phyloP scores from a whole-genome alignment of 2,329 filamentous ascomycete genomes.

The Conoideocrella luteorostrata region DNA sequence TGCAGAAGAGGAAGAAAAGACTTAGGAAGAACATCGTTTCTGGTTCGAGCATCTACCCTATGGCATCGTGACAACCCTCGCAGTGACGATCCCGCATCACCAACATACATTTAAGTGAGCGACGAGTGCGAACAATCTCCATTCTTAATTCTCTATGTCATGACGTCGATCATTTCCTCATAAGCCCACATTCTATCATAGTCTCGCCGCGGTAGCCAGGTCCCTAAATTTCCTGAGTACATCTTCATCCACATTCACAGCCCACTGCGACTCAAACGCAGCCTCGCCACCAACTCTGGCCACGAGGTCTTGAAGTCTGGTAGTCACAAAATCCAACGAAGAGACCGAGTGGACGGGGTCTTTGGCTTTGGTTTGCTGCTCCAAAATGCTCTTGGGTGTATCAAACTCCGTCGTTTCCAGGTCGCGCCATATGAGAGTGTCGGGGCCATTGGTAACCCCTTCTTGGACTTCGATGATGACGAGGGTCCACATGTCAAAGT shows the following conservation, averaged over 20 bases:
- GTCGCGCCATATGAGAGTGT: conserved; percentile 44
- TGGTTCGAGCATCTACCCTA: conserved; percentile 9
- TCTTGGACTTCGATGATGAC: conserved; percentile 61
- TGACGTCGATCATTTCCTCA: conserved; percentile 7
- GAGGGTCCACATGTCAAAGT: conserved; percentile 69
- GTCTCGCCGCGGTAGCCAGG: conserved; percentile 15
- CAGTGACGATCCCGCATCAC: too few species aligned
- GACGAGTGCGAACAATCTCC: too few species aligned
- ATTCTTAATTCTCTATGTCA: too few species aligned
- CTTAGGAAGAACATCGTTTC: too few species aligned
- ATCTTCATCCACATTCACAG: conserved; percentile 68
- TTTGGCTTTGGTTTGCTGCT: conserved; percentile 44
- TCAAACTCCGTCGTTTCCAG: conserved; percentile 44
- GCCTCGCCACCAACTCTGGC: conserved; percentile 56
- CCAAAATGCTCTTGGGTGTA: conserved; percentile 47
- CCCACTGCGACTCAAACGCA: conserved; percentile 61
- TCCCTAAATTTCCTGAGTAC: conserved; percentile 57
- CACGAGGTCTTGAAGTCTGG: conserved; percentile 54
- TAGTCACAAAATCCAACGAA: conserved; percentile 56
- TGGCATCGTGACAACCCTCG: too few species aligned
- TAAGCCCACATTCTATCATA: conserved; percentile 7
- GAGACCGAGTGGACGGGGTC: conserved; percentile 66
- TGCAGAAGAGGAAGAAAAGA: too few species aligned
- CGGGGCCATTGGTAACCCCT: conserved; percentile 44
- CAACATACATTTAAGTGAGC: too few species aligned